Base-by-base conservation (phyloP, 768 basidiomycete species). In the Russula virescens region DNA sequence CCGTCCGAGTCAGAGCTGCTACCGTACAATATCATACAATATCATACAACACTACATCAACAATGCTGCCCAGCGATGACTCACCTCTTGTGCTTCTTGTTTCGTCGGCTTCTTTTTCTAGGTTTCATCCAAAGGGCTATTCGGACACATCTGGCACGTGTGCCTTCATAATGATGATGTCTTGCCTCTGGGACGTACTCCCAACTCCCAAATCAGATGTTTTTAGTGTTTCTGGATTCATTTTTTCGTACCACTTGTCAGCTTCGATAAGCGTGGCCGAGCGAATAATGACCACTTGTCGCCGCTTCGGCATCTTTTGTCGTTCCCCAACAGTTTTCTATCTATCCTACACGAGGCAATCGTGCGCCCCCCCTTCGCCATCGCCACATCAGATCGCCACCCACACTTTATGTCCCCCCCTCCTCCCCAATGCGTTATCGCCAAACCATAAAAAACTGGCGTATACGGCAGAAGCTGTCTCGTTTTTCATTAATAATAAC, bases 291-390 rank as follows among this genome's bases (percentile, higher is more conserved):
- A 40, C 28, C 16, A 43, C 21, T 38, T 6, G 16, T 56, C 49
- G 19, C 19, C 35, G 5, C 3, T 11, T 42, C 45, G 56, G 45
- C 56, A 52, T 25, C 47, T 54, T 58, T 63, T 47, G 26, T 59
- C 52, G 23, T 31, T 13, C n/a, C 43, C 38, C 19, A 35, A 56
- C 21, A 9, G 48, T 60, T 59, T 60, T 64, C 63, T 64, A 64
- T 64, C 63, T 64, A 60, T 64, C 63, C 10, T 38, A 55, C 58
- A 60, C 48, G 63, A 10, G 63, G 63, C 58, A 60, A 54, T 59
- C 58, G 52, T 49, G 38, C 45, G 53, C 25, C 28, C 42, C 14
- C n/a, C n/a, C n/a, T n/a, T n/a, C 49, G 7, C 53, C 51, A 64
- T 60, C 63, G 63, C 40, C 47, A 60, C 46, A 55, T 64, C 53